Percentiles rank a stretch among this genome's conserved stretches.
Evolutionary conservation across 2,329 filamentous ascomycete genomes (phyloP).

Genomic region (Paecilomyces sp.): DNA sequence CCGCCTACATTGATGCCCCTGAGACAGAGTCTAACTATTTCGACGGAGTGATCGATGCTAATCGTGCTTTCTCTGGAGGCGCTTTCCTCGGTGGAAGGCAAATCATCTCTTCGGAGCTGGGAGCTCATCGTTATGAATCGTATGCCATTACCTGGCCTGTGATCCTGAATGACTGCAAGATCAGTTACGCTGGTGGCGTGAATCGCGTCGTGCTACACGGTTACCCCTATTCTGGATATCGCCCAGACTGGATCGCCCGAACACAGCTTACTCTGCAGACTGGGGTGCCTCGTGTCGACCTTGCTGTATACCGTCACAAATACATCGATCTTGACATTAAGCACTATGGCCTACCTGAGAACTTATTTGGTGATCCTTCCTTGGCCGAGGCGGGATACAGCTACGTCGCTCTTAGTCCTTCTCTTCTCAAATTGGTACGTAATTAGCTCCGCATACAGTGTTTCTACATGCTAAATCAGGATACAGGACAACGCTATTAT

Average conservation of each 20-base stretch:
- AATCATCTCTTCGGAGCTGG: neutral
- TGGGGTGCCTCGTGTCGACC: neutral
- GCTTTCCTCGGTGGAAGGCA: neutral
- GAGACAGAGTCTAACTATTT: constrained; percentile 1
- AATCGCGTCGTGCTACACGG: neutral
- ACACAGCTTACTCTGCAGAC: neutral
- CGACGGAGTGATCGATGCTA: neutral
- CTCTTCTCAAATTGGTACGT: neutral
- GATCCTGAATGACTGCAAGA: neutral
- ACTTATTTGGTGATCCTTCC: neutral
- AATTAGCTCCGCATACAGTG: neutral
- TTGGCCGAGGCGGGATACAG: neutral
- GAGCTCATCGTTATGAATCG: neutral
- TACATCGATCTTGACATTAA: neutral
- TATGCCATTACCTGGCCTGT: constrained; percentile 1
- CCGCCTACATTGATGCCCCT: neutral
- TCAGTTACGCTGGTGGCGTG: neutral
- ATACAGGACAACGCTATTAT: neutral
- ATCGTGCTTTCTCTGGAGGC: neutral
- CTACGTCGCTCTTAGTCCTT: neutral
- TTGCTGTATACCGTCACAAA: neutral
- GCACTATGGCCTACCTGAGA: neutral
- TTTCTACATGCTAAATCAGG: neutral
- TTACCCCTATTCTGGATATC: neutral
- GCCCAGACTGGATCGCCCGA: neutral